These are phyloP conservation scores for Magnusiomyces starmeri DNA, from an alignment of 1,139 yeast genomes.

Conservation along the genomic window DNA sequence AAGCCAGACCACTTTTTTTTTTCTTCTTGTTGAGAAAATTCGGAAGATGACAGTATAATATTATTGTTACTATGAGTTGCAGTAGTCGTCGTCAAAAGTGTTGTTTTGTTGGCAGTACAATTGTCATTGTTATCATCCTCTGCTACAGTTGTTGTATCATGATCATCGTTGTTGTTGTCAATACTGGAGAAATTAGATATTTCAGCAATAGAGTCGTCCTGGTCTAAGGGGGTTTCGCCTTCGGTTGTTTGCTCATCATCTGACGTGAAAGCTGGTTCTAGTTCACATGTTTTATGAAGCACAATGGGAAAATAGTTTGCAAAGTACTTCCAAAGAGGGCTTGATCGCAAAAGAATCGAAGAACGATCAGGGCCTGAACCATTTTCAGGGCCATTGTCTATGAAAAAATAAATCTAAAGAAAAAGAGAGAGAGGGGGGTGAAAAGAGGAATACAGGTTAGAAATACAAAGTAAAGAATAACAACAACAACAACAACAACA, in stretches of 20 bases:
- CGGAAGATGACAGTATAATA: slow-evolving; percentile 1
- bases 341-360: slow-evolving; percentile 51
- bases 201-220: neutral
- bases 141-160: too few species aligned
- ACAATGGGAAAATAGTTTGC: slow-evolving; percentile 73
- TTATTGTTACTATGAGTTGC: neutral
- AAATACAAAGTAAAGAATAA: neutral
- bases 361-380: slow-evolving; percentile 59
- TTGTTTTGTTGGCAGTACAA: neutral
- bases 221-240: neutral
- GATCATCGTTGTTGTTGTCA: neutral
- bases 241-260: neutral
- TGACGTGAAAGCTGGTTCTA: slow-evolving; percentile 63
- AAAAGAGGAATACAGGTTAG: neutral
- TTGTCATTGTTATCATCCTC: neutral
- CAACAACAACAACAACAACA: slow-evolving; percentile 23
- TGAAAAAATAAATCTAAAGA: slow-evolving; percentile 50
- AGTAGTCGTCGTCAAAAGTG: neutral
- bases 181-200: neutral
- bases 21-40: neutral
- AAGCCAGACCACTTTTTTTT: slow-evolving; percentile 13
- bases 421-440: slow-evolving; percentile 27
- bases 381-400: slow-evolving; percentile 62
- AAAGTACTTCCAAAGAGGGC: slow-evolving; percentile 65
- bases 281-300: slow-evolving; percentile 61